These are phyloP conservation scores for Alternaria novae-zelandiae DNA, from an alignment of 2,329 filamentous ascomycete species.

Conservation along the genomic window DNA sequence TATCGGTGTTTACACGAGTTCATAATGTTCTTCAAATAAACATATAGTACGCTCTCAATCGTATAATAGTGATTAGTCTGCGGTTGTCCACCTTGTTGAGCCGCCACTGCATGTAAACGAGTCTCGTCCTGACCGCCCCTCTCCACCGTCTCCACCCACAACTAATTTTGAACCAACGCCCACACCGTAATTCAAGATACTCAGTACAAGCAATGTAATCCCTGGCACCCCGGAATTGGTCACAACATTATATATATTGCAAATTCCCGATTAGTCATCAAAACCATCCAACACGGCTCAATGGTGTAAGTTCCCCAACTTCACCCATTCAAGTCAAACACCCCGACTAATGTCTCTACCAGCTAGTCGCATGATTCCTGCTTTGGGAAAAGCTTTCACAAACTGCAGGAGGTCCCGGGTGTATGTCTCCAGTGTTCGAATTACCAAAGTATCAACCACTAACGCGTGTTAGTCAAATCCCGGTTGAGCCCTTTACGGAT, in stretches of 20 bases:
- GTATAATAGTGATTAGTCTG: neutral
- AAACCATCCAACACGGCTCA: constrained; percentile 15
- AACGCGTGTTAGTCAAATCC: constrained; percentile 9
- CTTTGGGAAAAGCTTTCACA: constrained; percentile 21
- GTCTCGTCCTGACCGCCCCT: neutral
- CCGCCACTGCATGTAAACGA: neutral
- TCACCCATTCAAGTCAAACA: neutral
- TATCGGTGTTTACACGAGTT: too few relatives aligned
- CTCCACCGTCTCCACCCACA: constrained; percentile 4
- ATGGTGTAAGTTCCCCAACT: constrained; percentile 17
- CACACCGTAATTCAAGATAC: neutral
- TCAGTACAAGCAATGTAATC: too few relatives aligned
- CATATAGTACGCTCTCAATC: too few relatives aligned
- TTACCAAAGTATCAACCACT: neutral
- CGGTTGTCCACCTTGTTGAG: neutral
- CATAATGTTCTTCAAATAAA: too few relatives aligned
- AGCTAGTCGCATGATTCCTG: constrained; percentile 41
- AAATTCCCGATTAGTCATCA: neutral
- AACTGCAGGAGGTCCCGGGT: constrained; percentile 37
- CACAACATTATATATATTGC: too few relatives aligned
- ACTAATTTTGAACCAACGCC: neutral
- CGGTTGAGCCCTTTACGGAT: constrained; percentile 9
- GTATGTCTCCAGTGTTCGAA: neutral
- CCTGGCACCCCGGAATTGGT: too few relatives aligned
- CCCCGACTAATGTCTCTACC: neutral